These are phyloP conservation scores for Penicillium diatomitis DNA, from an alignment of 495 filamentous ascomycete species.

Conservation along the genomic window DNA sequence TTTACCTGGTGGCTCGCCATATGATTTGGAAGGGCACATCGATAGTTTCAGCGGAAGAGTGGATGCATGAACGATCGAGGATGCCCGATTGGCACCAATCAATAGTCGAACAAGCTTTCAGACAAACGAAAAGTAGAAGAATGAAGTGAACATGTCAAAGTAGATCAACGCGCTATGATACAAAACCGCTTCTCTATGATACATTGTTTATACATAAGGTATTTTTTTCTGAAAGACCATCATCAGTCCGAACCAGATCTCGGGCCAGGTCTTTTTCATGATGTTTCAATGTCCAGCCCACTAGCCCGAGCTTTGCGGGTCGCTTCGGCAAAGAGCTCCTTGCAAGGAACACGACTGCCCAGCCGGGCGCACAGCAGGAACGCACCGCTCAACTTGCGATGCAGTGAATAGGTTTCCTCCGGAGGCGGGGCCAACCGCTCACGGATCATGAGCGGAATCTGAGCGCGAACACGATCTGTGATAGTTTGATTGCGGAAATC, in stretches of 20 bases:
- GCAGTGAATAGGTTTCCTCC: slow-evolving; percentile 95
- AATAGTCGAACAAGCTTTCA: too few species aligned
- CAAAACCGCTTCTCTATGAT: slow-evolving; percentile 1
- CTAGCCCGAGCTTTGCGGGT: slow-evolving; percentile 38
- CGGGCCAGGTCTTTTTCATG: neutral
- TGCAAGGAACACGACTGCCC: slow-evolving; percentile 72
- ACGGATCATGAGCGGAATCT: slow-evolving; percentile 87
- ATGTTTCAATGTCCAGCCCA: slow-evolving; percentile 8
- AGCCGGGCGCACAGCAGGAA: slow-evolving; percentile 86
- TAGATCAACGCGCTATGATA: neutral
- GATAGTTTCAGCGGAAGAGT: neutral
- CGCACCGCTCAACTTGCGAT: slow-evolving; percentile 91
- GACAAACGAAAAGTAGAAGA: neutral
- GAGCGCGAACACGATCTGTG: slow-evolving; percentile 74
- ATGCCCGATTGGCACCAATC: too few species aligned
- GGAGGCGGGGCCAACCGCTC: slow-evolving; percentile 85
- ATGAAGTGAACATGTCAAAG: neutral
- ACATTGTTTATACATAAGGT: neutral
- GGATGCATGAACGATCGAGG: neutral
- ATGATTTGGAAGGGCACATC: neutral
- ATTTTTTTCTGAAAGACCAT: neutral
- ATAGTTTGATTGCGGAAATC: slow-evolving; percentile 93
- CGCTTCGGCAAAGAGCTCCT: slow-evolving; percentile 68
- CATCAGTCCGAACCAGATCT: neutral
- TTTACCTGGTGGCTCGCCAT: too few species aligned